A percentile compares a stretch with the other conserved stretches of the same genome.
Conservation (phyloP, 208 protist genomes). For the Acanthamoeba triangularis region DNA sequence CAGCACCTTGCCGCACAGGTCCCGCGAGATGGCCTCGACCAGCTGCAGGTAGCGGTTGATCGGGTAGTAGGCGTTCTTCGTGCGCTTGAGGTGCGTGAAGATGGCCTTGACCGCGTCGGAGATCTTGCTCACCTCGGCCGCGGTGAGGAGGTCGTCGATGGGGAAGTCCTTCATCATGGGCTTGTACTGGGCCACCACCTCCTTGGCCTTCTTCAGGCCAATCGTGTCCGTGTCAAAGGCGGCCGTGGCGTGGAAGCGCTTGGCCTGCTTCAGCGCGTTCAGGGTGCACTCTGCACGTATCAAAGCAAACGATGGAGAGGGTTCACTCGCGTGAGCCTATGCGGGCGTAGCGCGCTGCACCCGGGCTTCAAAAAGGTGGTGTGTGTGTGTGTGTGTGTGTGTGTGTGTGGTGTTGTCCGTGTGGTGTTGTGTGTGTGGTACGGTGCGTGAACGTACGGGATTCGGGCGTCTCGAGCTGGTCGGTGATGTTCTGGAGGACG, state of each 20-base stretch:
- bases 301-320: background rate
- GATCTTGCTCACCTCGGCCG: conserved; percentile 87
- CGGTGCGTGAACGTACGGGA: conserved; percentile 61
- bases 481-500: conserved; percentile 81
- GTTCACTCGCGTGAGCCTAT: background rate
- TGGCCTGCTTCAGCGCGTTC: conserved; percentile 85
- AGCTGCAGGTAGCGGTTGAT: conserved; percentile 84
- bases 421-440: background rate
- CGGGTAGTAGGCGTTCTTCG: conserved; percentile 86
- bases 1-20: conserved; percentile 83
- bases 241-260: conserved; percentile 88
- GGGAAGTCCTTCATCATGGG: conserved; percentile 92
- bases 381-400: background rate
- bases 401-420: no score
- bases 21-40: conserved; percentile 86
- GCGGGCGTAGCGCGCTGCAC: no score
- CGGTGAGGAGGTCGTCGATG: conserved; percentile 88
- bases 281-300: conserved; percentile 81
- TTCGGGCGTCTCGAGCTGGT: conserved; percentile 85
- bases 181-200: conserved; percentile 88
- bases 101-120: conserved; percentile 83
- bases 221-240: conserved; percentile 89
- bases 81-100: conserved; percentile 90
- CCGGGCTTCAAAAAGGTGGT: background rate
- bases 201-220: conserved; percentile 82